Conservation (phyloP, 306 rosid species). For the Malus sylvestris region DNA sequence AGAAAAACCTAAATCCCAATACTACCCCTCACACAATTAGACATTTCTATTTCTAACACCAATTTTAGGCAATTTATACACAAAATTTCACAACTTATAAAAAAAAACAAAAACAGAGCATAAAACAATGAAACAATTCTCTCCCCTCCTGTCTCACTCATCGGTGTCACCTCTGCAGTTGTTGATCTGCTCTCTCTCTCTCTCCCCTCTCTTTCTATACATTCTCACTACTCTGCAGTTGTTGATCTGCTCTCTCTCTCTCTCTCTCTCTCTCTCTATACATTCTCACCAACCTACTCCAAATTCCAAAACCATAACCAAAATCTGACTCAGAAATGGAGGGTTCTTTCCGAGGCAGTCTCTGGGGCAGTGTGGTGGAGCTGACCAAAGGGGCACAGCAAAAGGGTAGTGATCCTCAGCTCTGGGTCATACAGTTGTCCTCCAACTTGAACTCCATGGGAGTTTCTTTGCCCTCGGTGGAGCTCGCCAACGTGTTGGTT, state of each 20-base stretch:
- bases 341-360: slow-evolving; percentile 16
- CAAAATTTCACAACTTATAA: not conserved
- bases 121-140: not conserved
- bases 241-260: not conserved
- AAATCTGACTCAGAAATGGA: slow-evolving; percentile 39
- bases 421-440: slow-evolving; percentile 73
- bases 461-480: slow-evolving; percentile 62
- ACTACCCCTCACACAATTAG: not conserved
- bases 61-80: not conserved
- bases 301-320: not conserved
- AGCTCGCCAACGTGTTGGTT: slow-evolving; percentile 66
- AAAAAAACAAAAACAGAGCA: not conserved
- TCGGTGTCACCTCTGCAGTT: not conserved
- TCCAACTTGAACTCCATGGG: slow-evolving; percentile 69
- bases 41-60: not conserved
- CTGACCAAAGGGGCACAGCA: slow-evolving; percentile 69
- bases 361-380: slow-evolving; percentile 57
- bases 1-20: not conserved
- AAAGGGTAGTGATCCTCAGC: slow-evolving; percentile 72
- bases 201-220: not conserved
- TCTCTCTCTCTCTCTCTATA: not conserved
- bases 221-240: not conserved
- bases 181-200: not conserved
- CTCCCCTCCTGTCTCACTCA: not conserved
- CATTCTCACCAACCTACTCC: not conserved